Conservation (phyloP, 108 stramenopile genomes). For the Fragilaria crotonensis region DNA sequence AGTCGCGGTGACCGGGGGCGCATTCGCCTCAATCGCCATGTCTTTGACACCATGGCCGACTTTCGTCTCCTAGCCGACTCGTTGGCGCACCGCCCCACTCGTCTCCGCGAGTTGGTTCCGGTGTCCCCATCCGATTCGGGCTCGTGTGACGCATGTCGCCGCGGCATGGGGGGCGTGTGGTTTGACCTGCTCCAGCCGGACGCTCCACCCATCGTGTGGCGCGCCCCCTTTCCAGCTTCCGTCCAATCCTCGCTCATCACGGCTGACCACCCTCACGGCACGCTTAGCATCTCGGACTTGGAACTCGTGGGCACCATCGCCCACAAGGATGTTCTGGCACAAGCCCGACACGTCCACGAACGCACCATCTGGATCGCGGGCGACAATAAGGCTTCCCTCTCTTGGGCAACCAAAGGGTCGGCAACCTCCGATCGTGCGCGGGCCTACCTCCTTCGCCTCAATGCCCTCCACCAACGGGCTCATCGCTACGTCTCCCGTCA, state of each 20-base stretch:
- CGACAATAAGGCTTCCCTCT: slow-evolving; percentile 28
- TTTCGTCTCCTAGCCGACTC: slow-evolving; percentile 13
- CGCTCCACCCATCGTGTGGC: slow-evolving; percentile 32
- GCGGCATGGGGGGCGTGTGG: slow-evolving; percentile 19
- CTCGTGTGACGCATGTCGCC: slow-evolving; percentile 18
- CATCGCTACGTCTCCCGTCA: slow-evolving; percentile 4
- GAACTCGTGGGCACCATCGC: slow-evolving; percentile 33
- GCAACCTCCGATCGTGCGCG: slow-evolving; percentile 19
- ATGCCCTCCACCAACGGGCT: slow-evolving; percentile 10
- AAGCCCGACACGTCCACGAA: slow-evolving; percentile 21
- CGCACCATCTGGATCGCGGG: slow-evolving; percentile 14
- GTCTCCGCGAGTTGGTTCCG: slow-evolving; percentile 25
- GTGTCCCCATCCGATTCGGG: slow-evolving; percentile 14
- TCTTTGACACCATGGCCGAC: slow-evolving; percentile 13
- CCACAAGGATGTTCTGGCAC: slow-evolving; percentile 32
- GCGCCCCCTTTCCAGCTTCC: slow-evolving; percentile 17
- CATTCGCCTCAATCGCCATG: slow-evolving; percentile 1
- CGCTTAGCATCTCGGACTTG: slow-evolving; percentile 28
- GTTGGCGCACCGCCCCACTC: slow-evolving; percentile 17
- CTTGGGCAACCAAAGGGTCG: slow-evolving; percentile 28
- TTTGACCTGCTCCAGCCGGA: too few species aligned
- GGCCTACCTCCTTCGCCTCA: slow-evolving; percentile 10
- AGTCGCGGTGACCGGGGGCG: not conserved
- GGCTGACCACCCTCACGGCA: slow-evolving; percentile 13
- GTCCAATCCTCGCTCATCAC: slow-evolving; percentile 12